These are phyloP conservation scores for Diaporthe eres DNA, from an alignment of 2,329 filamentous ascomycete genomes.

Conservation along the genomic window DNA sequence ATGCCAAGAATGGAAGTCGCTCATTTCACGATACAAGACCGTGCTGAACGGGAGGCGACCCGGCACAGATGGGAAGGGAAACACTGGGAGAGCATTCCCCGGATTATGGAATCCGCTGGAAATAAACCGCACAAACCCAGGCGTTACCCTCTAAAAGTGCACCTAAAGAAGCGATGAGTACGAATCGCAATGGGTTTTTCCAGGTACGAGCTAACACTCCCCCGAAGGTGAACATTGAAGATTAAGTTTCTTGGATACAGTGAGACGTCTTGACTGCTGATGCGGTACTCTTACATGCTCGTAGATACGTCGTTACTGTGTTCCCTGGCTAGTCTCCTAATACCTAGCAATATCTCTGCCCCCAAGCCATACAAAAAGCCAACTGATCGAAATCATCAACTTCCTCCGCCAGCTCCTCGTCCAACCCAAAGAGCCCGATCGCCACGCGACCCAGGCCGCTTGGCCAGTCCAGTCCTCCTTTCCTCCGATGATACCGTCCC, in stretches of 20 bases:
- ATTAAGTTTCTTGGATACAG: too few species aligned
- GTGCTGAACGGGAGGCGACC: not conserved
- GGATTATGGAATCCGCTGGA: not conserved
- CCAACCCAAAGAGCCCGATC: constrained; percentile 54
- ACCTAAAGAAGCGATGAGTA: not conserved
- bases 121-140: not conserved
- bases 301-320: not conserved
- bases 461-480: constrained; percentile 56
- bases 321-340: not conserved
- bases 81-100: not conserved
- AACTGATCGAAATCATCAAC: constrained; percentile 52
- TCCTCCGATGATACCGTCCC: constrained; percentile 57
- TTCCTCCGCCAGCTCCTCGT: constrained; percentile 51
- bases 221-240: not conserved
- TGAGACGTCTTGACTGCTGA: not conserved
- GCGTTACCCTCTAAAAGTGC: not conserved
- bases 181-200: not conserved
- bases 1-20: not conserved
- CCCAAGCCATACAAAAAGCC: constrained; percentile 50
- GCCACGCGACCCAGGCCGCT: constrained; percentile 59
- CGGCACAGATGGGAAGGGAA: not conserved
- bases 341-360: constrained; percentile 51
- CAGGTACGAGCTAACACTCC: not conserved
- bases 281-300: not conserved
- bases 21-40: not conserved